Evolutionary conservation across 2,329 filamentous ascomycete species (phyloP).

Genomic region (Elsinoe ampelina): DNA sequence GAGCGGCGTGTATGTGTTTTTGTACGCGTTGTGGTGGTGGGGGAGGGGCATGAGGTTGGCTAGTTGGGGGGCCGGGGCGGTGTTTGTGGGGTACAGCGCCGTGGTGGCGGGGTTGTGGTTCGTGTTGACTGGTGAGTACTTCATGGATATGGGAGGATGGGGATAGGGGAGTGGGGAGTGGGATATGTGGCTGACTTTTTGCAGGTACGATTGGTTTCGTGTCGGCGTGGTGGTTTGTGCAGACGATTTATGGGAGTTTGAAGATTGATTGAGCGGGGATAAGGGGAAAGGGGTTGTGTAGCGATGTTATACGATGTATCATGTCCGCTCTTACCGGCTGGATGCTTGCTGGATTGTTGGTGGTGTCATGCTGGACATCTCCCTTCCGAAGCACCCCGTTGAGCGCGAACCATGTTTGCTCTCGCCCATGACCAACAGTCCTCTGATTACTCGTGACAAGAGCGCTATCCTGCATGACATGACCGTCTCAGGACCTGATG

Average conservation of each 20-base stretch:
- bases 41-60: conserved; percentile 77
- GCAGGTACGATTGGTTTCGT: conserved; percentile 92
- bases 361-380: neutral
- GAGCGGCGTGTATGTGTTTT: conserved; percentile 83
- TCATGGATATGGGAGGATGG: neutral
- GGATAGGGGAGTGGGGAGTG: too few species aligned
- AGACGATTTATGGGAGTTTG: conserved; percentile 93
- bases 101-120: conserved; percentile 87
- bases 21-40: conserved; percentile 86
- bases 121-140: conserved; percentile 74
- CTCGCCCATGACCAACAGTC: too few species aligned
- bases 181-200: neutral
- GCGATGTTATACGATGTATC: neutral
- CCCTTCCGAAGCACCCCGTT: too few species aligned
- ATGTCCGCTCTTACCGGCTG: neutral
- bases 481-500: too few species aligned
- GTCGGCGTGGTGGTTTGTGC: conserved; percentile 86
- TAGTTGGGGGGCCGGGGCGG: conserved; percentile 72
- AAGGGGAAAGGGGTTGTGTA: neutral
- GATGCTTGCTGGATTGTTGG: neutral
- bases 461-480: neutral
- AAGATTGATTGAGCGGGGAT: conserved; percentile 69
- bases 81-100: conserved; percentile 89
- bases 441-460: too few species aligned
- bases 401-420: too few species aligned